Evolutionary conservation across 2,329 filamentous ascomycete genomes (phyloP).

Genomic region (Amesomyces nigricolor): DNA sequence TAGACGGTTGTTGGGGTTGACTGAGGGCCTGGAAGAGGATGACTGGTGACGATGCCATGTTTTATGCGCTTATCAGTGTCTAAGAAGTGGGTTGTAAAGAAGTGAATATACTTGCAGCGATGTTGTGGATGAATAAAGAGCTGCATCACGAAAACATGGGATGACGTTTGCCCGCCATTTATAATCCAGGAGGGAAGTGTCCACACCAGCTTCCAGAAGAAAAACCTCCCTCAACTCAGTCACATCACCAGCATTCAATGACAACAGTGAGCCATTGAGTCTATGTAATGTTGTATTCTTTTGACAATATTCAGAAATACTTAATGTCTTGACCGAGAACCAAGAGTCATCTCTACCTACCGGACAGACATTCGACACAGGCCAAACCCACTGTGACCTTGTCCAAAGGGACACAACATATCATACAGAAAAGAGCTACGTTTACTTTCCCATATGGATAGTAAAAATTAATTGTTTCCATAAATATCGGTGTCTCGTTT

Average conservation of each 20-base stretch:
- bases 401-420: conserved; percentile 18
- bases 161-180: neutral
- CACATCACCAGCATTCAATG: neutral
- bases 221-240: neutral
- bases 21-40: conserved; percentile 13
- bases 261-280: neutral
- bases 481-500: no score
- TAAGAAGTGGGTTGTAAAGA: neutral
- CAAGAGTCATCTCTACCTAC: conserved; percentile 28
- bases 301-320: conserved; percentile 30
- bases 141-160: neutral
- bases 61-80: neutral
- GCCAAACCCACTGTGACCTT: conserved; percentile 29
- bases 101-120: neutral
- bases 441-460: no score
- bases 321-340: conserved; percentile 22
- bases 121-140: neutral
- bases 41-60: conserved; percentile 5
- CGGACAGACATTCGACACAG: conserved; percentile 31
- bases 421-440: conserved; percentile 22
- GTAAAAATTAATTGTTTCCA: no score
- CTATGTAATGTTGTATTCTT: no score
- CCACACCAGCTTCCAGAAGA: neutral
- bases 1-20: neutral
- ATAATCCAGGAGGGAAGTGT: neutral